These are phyloP conservation scores for Pseudogymnoascus sp. DNA, from an alignment of 2,329 filamentous ascomycete species.

Conservation along the genomic window DNA sequence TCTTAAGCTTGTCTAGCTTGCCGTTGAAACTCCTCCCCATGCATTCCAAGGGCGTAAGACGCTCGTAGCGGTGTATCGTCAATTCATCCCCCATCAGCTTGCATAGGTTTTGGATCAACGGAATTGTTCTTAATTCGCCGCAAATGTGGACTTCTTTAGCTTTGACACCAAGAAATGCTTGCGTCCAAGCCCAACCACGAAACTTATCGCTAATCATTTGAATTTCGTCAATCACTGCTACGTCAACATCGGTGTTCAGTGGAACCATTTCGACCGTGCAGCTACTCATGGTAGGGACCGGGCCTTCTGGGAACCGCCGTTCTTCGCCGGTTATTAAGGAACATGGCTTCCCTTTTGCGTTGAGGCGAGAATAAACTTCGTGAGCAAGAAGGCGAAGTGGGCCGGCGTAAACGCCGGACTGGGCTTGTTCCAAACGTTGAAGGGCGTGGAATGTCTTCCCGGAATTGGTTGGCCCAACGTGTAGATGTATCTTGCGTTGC, in stretches of 20 bases:
- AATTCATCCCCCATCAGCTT: conserved; percentile 73
- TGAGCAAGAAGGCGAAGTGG: conserved; percentile 82
- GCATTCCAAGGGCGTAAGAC: conserved; percentile 68
- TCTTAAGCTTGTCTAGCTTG: conserved; percentile 58
- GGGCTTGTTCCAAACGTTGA: conserved; percentile 68
- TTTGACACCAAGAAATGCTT: conserved; percentile 76
- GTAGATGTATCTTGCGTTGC: conserved; percentile 77
- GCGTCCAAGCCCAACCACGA: conserved; percentile 90
- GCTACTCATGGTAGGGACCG: conserved; percentile 56
- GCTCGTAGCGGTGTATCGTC: conserved; percentile 71
- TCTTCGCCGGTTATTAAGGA: conserved; percentile 89
- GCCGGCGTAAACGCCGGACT: conserved; percentile 78
- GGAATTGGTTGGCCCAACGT: conserved; percentile 95
- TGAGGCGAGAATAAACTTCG: conserved; percentile 85
- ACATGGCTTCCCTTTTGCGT: conserved; percentile 66
- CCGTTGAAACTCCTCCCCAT: conserved; percentile 54
- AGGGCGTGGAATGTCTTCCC: conserved; percentile 95
- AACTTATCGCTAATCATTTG: conserved; percentile 83
- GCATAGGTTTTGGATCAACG: conserved; percentile 69
- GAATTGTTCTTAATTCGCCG: conserved; percentile 75
- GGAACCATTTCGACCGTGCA: conserved; percentile 92
- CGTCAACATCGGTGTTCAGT: conserved; percentile 47
- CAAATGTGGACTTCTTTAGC: conserved; percentile 89
- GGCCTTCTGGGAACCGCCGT: conserved; percentile 55
- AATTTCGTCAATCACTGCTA: conserved; percentile 96